Conservation (phyloP, 108 stramenopile genomes). For the Parietichytrium sp. region DNA sequence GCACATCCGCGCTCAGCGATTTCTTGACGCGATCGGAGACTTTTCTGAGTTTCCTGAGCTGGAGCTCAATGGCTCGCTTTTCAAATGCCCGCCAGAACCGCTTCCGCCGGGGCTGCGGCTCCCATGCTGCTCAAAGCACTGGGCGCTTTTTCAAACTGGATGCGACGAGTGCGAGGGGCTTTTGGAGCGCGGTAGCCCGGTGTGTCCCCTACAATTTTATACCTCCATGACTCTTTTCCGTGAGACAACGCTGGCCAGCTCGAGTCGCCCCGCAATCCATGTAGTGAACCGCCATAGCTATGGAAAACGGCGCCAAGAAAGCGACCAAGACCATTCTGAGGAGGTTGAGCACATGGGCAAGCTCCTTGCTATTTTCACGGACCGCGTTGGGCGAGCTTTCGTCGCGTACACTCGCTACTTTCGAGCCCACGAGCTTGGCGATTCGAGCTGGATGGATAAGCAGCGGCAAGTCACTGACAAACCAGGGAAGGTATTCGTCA, state of each 20-base stretch:
- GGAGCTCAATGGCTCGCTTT: background rate
- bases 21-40: background rate
- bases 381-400: background rate
- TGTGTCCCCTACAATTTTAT: background rate
- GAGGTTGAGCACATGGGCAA: background rate
- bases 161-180: constrained; percentile 22
- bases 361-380: background rate
- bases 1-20: background rate
- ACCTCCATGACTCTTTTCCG: background rate
- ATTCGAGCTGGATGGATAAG: too few relatives aligned
- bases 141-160: background rate
- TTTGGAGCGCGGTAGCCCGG: background rate
- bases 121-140: constrained; percentile 27
- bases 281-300: constrained; percentile 3
- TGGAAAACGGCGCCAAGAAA: too few relatives aligned
- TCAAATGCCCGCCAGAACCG: background rate
- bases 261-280: background rate
- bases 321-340: too few relatives aligned
- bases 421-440: too few relatives aligned
- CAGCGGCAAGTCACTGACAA: too few relatives aligned
- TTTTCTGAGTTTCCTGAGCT: background rate
- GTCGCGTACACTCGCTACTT: background rate
- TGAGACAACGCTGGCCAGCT: background rate
- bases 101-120: background rate
- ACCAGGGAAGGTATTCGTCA: too few relatives aligned